These are phyloP conservation scores for Spinacia oleracea DNA, from an alignment of 179 eudicot genomes.

Conservation along the genomic window DNA sequence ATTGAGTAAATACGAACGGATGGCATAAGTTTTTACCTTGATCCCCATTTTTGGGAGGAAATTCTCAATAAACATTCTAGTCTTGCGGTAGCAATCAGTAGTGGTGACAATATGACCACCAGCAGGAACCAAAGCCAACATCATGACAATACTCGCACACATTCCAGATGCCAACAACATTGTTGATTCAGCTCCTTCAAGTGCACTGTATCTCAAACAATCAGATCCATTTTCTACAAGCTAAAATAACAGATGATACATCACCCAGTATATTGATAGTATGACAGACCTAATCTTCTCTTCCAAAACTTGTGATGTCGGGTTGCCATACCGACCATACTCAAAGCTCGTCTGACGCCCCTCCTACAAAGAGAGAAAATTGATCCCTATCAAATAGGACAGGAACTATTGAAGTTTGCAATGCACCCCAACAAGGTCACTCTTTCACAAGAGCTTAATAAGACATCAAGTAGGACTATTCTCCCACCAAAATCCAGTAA, in stretches of 20 bases:
- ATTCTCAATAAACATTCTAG: slow-evolving; percentile 82
- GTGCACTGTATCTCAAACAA: slow-evolving; percentile 62
- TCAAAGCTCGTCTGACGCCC: slow-evolving; percentile 79
- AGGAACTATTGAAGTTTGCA: background rate
- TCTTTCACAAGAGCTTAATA: background rate
- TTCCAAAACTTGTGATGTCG: slow-evolving; percentile 67
- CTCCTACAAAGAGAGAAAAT: slow-evolving; percentile 48
- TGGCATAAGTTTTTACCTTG: slow-evolving; percentile 41
- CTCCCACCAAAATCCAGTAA: background rate
- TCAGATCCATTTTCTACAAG: slow-evolving; percentile 3
- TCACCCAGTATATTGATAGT: background rate
- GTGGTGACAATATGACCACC: slow-evolving; percentile 96
- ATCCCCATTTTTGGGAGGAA: slow-evolving; percentile 94
- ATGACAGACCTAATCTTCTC: slow-evolving; percentile 74
- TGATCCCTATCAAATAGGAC: background rate
- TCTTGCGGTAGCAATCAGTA: slow-evolving; percentile 90
- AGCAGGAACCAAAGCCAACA: slow-evolving; percentile 93
- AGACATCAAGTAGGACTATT: background rate
- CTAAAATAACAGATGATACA: slow-evolving; percentile 2
- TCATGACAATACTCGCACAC: slow-evolving; percentile 89
- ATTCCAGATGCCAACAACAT: slow-evolving; percentile 88
- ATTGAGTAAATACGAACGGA: background rate
- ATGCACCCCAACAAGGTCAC: background rate
- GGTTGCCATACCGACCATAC: slow-evolving; percentile 94
- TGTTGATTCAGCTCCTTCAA: slow-evolving; percentile 98